Base-by-base conservation (phyloP, 2,329 filamentous ascomycete species). In the Tympanopsis confertula region DNA sequence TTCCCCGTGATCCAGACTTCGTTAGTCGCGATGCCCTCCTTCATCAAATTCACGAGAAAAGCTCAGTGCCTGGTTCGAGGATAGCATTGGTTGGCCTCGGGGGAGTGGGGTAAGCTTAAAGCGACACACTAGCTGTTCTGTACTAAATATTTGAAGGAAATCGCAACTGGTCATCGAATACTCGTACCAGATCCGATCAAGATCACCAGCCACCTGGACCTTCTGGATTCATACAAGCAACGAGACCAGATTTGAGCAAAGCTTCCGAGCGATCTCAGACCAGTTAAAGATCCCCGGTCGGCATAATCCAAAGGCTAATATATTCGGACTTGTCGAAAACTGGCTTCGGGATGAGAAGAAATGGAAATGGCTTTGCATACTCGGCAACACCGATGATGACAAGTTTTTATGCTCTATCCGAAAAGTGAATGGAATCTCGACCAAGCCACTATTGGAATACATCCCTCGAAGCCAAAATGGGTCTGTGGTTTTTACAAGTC, bases 161-260 rank as follows among this genome's bases (percentile, higher is more conserved):
- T 51, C 46, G 0, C 42, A 52, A 35, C 13, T 51, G 37, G 52
- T 54, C 7, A 61, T 63, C 36, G 46, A 61, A 47, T 61, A 60
- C 36, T 48, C 50, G 1, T 51, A 62, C 39, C 45, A 42, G 35
- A 41, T 47, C 14, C 45, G 44, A 41, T 42, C 51, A 0, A 38
- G 36, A 18, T 51, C 43, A 17, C 47, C 50, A 0, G 20, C 47
- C n/a, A 54, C 46, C 13, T 56, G 46, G 46, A 44, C 61, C 20
- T 61, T 61, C 39, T 65, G 53, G 59, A 45, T 62, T 4, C 46
- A 62, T 41, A 52, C 55, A 2, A 54, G 50, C 37, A 56, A 53
- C 36, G 43, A 43, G 1, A 44, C 49, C 26, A 46, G 55, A 5
- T 57, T 60, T 35, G 50, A 61, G 41, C 47, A 58, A 39, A 49